Base-by-base conservation (phyloP, 169 alveolate genomes). In the Amoebophrya sp. region DNA sequence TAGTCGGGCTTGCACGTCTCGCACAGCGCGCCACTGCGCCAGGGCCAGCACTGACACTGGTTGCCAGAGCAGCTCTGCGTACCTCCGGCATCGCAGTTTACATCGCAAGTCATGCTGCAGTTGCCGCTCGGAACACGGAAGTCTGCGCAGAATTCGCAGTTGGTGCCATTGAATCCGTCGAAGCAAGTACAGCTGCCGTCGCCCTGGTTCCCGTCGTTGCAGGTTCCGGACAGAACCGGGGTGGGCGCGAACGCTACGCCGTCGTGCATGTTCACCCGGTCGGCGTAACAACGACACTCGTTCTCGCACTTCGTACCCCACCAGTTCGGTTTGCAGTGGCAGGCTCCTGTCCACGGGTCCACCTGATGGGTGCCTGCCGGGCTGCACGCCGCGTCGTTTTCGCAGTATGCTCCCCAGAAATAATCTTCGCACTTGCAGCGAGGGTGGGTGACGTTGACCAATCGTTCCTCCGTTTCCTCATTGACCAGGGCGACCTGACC, bases 101-200 rank as follows among this genome's bases (percentile, higher is more conserved):
- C 32, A 0, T 2, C 32, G 83, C 83, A 66, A 25, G 2, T 18
- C 83, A 7, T 2, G 32, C 35, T 1, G 18, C 83, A 66, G 83
- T 66, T 25, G 35, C 83, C 83, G 35, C 83, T 66, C 7, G 83
- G 83, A 2, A 66, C 83, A 25, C 35, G 83, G 35, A 66, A 66
- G 83, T 66, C 83, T 2, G 83, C 83, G 83, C 83, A 66, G 39
- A 25, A 7, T 25, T 66, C 83, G 83, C 83, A 66, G 83, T 25
- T 7, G 35, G 83, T 66, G 2, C 83, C 83, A 25, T 66, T 66
- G 83, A 66, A 66, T 2, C 83, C 83, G 83, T 18, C 83, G 83
- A 66, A 66, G 83, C 83, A 66, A 2, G 83, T 66, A 25, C 83
- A 66, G 83, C 32, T 12, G 29, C 83, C 83, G 83, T 66, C 83